phyloP scores from a whole-genome alignment of 164 flowering plant species.

The Cinnamomum chago region DNA sequence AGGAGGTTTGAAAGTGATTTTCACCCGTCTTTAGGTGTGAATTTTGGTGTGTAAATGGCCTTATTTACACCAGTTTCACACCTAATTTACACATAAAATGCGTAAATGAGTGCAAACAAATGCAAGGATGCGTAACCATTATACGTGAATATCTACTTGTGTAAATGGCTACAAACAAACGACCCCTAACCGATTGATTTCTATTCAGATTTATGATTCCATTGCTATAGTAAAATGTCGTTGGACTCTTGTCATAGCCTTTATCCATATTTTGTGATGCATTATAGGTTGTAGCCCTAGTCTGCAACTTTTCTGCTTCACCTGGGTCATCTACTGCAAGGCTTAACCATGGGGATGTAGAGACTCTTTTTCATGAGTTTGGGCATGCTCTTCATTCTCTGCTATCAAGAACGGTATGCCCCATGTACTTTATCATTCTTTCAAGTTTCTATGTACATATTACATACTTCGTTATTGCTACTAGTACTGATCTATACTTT shows the following conservation, averaged over 20 bases:
- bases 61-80: too few species aligned
- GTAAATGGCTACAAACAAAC: neutral
- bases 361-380: conserved; percentile 95
- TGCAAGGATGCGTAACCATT: neutral
- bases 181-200: neutral
- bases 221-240: neutral
- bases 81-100: too few species aligned
- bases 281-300: conserved; percentile 86
- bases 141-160: neutral
- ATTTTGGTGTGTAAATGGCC: too few species aligned
- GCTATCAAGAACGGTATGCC: conserved; percentile 88
- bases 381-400: conserved; percentile 98
- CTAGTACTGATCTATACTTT: neutral
- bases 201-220: neutral
- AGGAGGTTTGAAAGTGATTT: too few species aligned
- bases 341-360: conserved; percentile 86
- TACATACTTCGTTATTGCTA: neutral
- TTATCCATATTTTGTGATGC: neutral
- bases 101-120: too few species aligned
- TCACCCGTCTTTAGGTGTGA: too few species aligned
- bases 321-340: conserved; percentile 41
- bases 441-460: neutral
- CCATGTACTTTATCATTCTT: neutral
- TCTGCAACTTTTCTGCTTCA: conserved; percentile 79
- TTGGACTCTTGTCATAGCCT: neutral